Evolutionary conservation across 495 filamentous ascomycete genomes (phyloP).

Genomic region (Oleoguttula mirabilis): DNA sequence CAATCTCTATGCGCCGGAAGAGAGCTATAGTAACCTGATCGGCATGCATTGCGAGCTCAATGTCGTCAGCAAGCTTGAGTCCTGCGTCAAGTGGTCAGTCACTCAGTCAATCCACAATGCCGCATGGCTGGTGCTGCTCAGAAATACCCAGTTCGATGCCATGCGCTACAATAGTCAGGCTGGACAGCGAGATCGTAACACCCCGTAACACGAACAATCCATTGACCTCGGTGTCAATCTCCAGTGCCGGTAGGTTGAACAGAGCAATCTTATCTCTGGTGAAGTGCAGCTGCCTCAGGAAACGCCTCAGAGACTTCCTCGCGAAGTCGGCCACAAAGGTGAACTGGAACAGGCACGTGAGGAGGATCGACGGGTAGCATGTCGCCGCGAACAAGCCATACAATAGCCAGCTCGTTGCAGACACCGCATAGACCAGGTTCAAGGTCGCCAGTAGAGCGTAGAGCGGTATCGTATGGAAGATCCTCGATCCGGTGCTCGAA

Average conservation of each 20-base stretch:
- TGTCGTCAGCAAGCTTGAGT: slow-evolving; percentile 29
- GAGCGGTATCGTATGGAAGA: slow-evolving; percentile 26
- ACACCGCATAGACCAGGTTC: slow-evolving; percentile 29
- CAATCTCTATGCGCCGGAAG: slow-evolving; percentile 27
- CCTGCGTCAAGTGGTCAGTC: background rate
- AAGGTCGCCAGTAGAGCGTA: slow-evolving; percentile 30
- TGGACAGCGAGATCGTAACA: slow-evolving; percentile 28
- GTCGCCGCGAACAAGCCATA: slow-evolving; percentile 24
- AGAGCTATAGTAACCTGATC: slow-evolving; percentile 27
- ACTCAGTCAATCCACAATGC: no score
- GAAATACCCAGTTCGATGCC: slow-evolving; percentile 28
- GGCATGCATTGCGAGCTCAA: slow-evolving; percentile 30
- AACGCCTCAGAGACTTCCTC: slow-evolving; percentile 18
- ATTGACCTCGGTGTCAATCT: slow-evolving; percentile 31
- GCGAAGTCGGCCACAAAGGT: slow-evolving; percentile 17
- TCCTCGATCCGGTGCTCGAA: slow-evolving; percentile 19
- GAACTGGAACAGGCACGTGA: slow-evolving; percentile 30
- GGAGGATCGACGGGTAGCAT: slow-evolving; percentile 24
- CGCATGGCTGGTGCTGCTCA: no score
- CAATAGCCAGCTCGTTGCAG: slow-evolving; percentile 32
- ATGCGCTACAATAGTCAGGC: slow-evolving; percentile 26
- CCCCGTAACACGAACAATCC: slow-evolving; percentile 31
- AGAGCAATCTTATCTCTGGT: slow-evolving; percentile 32
- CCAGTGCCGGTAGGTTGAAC: slow-evolving; percentile 32
- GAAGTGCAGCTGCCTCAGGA: slow-evolving; percentile 28